A percentile compares a stretch with the other conserved stretches of the same genome.
These are phyloP conservation scores for Kodamaea derodonti DNA, from an alignment of 1,139 yeast species.

Conservation along the genomic window DNA sequence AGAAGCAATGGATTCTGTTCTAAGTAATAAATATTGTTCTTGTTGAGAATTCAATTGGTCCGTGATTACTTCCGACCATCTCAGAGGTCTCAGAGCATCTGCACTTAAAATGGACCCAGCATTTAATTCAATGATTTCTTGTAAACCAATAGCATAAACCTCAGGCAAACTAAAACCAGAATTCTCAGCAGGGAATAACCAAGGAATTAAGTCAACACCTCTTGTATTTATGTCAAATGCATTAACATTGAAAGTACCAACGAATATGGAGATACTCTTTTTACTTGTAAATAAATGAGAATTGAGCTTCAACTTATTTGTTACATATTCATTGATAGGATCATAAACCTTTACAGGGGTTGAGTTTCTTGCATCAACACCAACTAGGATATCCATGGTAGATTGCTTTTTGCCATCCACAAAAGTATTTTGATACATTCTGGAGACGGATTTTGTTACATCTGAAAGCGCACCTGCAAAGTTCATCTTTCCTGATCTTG, in stretches of 20 bases:
- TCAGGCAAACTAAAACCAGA: conserved; percentile 52
- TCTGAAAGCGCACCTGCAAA: conserved; percentile 95
- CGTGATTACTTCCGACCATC: conserved; percentile 60
- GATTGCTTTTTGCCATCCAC: conserved; percentile 88
- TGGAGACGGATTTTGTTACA: conserved; percentile 90
- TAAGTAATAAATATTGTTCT: conserved; percentile 34
- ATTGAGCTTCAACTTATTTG: conserved; percentile 49
- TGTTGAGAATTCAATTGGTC: conserved; percentile 48
- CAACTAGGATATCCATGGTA: conserved; percentile 80
- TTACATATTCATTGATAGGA: conserved; percentile 82
- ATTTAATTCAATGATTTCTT: conserved; percentile 86
- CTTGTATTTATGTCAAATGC: conserved; percentile 55
- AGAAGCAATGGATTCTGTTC: conserved; percentile 45
- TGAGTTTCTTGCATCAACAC: conserved; percentile 69
- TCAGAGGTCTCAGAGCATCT: conserved; percentile 58
- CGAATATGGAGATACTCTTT: conserved; percentile 59
- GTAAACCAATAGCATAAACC: conserved; percentile 81
- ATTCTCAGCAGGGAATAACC: conserved; percentile 77
- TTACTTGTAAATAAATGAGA: conserved; percentile 58
- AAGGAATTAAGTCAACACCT: conserved; percentile 55
- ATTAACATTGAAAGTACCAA: conserved; percentile 86
- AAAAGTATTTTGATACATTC: conserved; percentile 94
- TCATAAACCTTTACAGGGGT: conserved; percentile 72
- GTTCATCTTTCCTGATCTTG: conserved; percentile 93
- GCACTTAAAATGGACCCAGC: conserved; percentile 78